phyloP scores from a whole-genome alignment of 306 rosid genomes.

The Luffa acutangula region DNA sequence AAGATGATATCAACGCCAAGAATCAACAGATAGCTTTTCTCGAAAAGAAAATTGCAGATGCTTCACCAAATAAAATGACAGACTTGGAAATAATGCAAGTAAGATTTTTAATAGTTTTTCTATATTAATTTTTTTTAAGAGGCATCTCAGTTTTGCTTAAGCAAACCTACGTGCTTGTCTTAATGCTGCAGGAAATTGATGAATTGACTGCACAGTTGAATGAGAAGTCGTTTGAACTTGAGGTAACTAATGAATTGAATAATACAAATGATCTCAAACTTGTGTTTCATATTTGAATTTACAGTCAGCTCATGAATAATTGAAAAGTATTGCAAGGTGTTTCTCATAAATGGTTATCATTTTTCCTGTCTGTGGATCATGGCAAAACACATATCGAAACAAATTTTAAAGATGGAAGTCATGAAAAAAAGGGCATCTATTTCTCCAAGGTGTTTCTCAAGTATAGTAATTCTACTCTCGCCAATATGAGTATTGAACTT shows the following conservation, averaged over 20 bases:
- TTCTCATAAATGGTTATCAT: neutral
- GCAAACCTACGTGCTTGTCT: conserved; percentile 15
- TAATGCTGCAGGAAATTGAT: conserved; percentile 55
- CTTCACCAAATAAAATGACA: conserved; percentile 43
- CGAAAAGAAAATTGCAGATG: conserved; percentile 66
- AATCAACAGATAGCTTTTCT: conserved; percentile 67
- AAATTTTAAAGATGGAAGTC: neutral
- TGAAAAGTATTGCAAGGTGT: neutral
- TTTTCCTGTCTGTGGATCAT: neutral
- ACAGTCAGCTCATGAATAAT: neutral
- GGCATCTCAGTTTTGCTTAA: neutral
- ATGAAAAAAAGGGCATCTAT: neutral
- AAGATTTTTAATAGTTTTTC: conserved; percentile 26
- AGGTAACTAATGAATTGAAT: conserved; percentile 39
- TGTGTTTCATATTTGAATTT: neutral
- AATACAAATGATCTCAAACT: conserved; percentile 1
- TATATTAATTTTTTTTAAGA: conserved; percentile 6
- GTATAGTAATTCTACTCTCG: neutral
- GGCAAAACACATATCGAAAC: neutral
- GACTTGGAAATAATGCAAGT: conserved; percentile 63
- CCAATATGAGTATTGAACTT: neutral
- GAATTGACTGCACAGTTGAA: conserved; percentile 68
- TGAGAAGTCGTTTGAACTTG: conserved; percentile 93
- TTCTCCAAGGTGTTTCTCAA: neutral
- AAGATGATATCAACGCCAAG: conserved; percentile 68